Evolutionary conservation across 192 early-diverging fungal genomes (phyloP).

Genomic region (Gryganskiella cystojenkinii): DNA sequence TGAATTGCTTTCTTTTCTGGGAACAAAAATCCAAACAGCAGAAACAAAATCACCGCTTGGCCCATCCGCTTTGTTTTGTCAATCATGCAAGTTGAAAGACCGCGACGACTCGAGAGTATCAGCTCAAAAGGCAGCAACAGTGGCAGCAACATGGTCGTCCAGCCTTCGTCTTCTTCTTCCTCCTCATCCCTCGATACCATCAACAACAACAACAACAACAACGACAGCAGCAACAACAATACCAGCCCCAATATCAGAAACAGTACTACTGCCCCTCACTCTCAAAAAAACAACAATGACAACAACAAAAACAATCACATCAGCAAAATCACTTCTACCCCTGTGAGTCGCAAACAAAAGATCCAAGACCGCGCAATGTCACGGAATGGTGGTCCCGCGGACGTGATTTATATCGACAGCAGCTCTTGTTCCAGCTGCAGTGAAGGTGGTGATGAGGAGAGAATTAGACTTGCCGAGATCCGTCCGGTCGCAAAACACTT

Average conservation of each 20-base stretch:
- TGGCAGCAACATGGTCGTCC: too few relatives aligned
- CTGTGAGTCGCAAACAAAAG: too few relatives aligned
- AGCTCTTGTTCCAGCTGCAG: slow-evolving; percentile 12
- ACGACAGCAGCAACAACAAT: neutral
- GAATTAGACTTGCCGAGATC: neutral
- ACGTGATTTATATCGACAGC: slow-evolving; percentile 2
- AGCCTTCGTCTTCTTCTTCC: neutral
- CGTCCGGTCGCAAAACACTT: neutral
- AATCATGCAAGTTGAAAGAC: slow-evolving; percentile 27
- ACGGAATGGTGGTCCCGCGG: too few relatives aligned
- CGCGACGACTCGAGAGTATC: slow-evolving; percentile 11
- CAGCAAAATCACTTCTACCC: too few relatives aligned
- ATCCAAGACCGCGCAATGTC: too few relatives aligned
- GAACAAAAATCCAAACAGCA: too few relatives aligned
- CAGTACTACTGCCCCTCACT: neutral
- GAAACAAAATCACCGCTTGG: too few relatives aligned
- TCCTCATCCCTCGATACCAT: neutral
- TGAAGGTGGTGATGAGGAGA: neutral
- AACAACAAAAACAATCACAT: neutral
- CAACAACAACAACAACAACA: slow-evolving; percentile 9
- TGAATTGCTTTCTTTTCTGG: too few relatives aligned
- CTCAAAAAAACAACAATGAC: neutral
- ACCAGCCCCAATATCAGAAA: neutral
- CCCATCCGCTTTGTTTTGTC: too few relatives aligned
- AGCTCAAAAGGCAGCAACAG: slow-evolving; percentile 13